Percentiles rank a stretch among this genome's conserved stretches.
Evolutionary conservation across 495 filamentous ascomycete species (phyloP).

Genomic region (Mytilinidion resinicola): DNA sequence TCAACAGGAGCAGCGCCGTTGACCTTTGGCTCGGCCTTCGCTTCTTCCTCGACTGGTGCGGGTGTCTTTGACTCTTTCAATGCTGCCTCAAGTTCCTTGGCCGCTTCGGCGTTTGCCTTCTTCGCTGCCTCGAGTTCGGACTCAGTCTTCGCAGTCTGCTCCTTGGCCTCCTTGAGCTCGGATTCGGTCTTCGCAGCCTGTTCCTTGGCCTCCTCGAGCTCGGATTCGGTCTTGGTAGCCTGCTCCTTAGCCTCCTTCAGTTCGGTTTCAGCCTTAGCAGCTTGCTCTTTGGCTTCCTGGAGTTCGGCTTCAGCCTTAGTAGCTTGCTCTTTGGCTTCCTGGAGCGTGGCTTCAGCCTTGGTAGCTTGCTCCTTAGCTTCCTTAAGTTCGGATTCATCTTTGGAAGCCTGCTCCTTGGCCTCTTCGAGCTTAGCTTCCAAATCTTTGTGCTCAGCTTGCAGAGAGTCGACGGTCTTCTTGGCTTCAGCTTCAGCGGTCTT

Average conservation of each 20-base stretch:
- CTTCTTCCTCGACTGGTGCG: constrained; percentile 33
- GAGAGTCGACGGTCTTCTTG: constrained; percentile 5
- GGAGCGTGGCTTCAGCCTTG: background rate
- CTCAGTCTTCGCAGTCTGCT: constrained; percentile 4
- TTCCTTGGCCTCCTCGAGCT: background rate
- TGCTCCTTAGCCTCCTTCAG: constrained; percentile 1
- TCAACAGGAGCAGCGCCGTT: background rate
- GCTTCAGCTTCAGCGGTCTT: background rate
- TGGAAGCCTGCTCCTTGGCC: background rate
- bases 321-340: background rate
- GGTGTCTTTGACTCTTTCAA: constrained; percentile 39
- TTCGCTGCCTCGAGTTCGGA: constrained; percentile 4
- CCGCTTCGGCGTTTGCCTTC: background rate
- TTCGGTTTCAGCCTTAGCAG: background rate
- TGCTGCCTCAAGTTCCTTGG: constrained; percentile 27
- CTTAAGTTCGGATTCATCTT: background rate
- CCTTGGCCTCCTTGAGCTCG: constrained; percentile 20
- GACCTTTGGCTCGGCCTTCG: constrained; percentile 37
- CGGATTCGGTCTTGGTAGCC: constrained; percentile 1
- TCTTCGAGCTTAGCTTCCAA: background rate
- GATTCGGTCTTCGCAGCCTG: constrained; percentile 8
- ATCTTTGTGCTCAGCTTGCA: background rate
- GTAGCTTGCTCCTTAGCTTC: constrained; percentile 1
- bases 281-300: background rate
- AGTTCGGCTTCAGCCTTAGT: background rate